phyloP scores from a whole-genome alignment of 768 basidiomycete species.

The Gloeostereum incarnatum region DNA sequence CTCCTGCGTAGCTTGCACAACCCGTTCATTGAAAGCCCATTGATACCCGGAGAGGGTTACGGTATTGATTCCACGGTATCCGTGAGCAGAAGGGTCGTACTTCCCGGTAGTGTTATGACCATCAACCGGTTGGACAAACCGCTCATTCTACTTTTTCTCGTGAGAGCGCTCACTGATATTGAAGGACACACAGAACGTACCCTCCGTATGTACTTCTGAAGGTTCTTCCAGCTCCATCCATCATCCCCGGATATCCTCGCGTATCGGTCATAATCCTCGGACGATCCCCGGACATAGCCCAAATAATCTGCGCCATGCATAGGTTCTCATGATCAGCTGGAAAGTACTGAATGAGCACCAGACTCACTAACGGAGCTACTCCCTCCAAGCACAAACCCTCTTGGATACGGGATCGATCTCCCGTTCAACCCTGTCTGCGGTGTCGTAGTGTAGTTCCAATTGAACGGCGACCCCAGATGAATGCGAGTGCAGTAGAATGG shows the following conservation, averaged over 20 bases:
- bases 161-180: neutral
- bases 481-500: slow-evolving; percentile 6
- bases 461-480: slow-evolving; percentile 3
- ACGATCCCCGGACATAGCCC: slow-evolving; percentile 16
- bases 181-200: slow-evolving; percentile 6
- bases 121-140: slow-evolving; percentile 15
- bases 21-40: slow-evolving; percentile 10
- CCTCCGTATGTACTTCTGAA: slow-evolving; percentile 16
- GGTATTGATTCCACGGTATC: slow-evolving; percentile 13
- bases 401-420: slow-evolving; percentile 12
- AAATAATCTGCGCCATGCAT: slow-evolving; percentile 13
- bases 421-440: slow-evolving; percentile 16
- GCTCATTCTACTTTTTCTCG: slow-evolving; percentile 17
- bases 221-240: slow-evolving; percentile 20
- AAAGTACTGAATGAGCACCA: neutral
- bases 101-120: slow-evolving; percentile 18
- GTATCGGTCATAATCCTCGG: slow-evolving; percentile 17
- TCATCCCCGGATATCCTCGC: slow-evolving; percentile 15
- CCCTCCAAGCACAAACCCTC: slow-evolving; percentile 23
- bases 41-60: slow-evolving; percentile 16
- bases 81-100: slow-evolving; percentile 18
- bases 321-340: neutral
- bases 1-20: slow-evolving; percentile 14
- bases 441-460: slow-evolving; percentile 15
- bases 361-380: slow-evolving; percentile 21